Evolutionary conservation across 768 basidiomycete species (phyloP).

Genomic region (Suillus sp.): DNA sequence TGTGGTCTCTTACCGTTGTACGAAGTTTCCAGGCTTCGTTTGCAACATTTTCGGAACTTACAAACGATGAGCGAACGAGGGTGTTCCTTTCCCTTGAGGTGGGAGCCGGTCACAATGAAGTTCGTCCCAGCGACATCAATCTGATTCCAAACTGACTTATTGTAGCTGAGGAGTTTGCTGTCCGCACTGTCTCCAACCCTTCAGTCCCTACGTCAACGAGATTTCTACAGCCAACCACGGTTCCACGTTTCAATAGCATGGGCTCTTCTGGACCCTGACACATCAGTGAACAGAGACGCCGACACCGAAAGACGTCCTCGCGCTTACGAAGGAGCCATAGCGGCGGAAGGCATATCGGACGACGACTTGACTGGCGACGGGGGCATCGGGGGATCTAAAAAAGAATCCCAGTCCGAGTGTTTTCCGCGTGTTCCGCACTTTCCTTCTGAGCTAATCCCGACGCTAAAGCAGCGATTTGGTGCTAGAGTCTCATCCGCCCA

Average conservation of each 20-base stretch:
- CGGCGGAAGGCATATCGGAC: constrained; percentile 5
- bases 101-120: constrained; percentile 82
- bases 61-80: constrained; percentile 80
- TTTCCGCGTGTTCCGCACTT: constrained; percentile 56
- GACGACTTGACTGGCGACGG: neutral
- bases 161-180: constrained; percentile 62
- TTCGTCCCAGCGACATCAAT: constrained; percentile 33
- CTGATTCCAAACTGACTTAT: constrained; percentile 10
- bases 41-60: constrained; percentile 65
- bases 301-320: neutral
- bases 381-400: neutral
- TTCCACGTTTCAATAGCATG: constrained; percentile 93
- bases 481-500: constrained; percentile 41
- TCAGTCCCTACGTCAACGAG: constrained; percentile 63
- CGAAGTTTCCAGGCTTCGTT: constrained; percentile 75
- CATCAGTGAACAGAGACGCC: neutral
- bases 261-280: constrained; percentile 58
- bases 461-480: constrained; percentile 53
- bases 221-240: constrained; percentile 77
- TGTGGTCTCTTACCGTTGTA: constrained; percentile 13
- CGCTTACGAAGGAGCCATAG: neutral
- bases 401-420: neutral
- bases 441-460: constrained; percentile 47
- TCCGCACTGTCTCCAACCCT: constrained; percentile 61
- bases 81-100: constrained; percentile 81